phyloP scores from a whole-genome alignment of 805 yeast genomes.

The Brettanomyces bruxellensis region DNA sequence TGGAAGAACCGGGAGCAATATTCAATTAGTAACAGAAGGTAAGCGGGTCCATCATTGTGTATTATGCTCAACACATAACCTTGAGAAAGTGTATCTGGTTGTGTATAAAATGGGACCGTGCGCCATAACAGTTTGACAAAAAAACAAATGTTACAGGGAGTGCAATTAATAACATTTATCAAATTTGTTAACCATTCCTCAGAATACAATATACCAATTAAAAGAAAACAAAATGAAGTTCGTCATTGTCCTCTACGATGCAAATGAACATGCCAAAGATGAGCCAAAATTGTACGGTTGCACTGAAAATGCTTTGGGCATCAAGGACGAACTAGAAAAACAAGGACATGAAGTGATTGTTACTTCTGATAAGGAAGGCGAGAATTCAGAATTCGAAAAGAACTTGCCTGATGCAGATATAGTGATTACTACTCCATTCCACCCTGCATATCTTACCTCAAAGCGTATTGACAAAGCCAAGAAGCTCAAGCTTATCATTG shows the following conservation, averaged over 20 bases:
- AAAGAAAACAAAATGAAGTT: constrained; percentile 25
- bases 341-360: constrained; percentile 61
- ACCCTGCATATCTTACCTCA: constrained; percentile 65
- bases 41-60: too few relatives aligned
- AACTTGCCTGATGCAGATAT: constrained; percentile 66
- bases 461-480: constrained; percentile 63
- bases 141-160: too few relatives aligned
- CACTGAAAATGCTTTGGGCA: constrained; percentile 68
- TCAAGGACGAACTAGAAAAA: constrained; percentile 51
- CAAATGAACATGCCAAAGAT: constrained; percentile 49
- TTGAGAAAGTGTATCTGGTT: too few relatives aligned
- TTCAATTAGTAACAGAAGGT: too few relatives aligned
- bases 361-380: constrained; percentile 64
- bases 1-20: too few relatives aligned
- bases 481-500: constrained; percentile 58
- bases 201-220: too few relatives aligned
- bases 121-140: too few relatives aligned
- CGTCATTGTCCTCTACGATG: constrained; percentile 50
- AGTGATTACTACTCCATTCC: constrained; percentile 76
- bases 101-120: too few relatives aligned
- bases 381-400: constrained; percentile 47
- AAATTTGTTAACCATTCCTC: too few relatives aligned
- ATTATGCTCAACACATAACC: too few relatives aligned
- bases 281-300: constrained; percentile 59
- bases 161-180: too few relatives aligned